These are phyloP conservation scores for Mallotus nudiflorus DNA, from an alignment of 345 rosid species.

Conservation along the genomic window DNA sequence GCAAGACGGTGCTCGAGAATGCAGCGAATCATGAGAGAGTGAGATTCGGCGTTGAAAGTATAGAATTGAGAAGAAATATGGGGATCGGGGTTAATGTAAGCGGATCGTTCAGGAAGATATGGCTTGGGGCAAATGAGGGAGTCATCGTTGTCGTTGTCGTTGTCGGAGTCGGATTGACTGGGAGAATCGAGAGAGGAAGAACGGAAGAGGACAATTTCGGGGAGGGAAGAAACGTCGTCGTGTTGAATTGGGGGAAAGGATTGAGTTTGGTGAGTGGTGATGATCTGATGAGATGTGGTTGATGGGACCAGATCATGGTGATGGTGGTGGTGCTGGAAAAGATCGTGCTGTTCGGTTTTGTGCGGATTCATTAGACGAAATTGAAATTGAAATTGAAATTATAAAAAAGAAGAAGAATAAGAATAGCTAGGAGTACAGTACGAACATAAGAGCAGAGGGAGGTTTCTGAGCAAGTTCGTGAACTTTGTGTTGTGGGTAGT, in stretches of 20 bases:
- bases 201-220: conserved; percentile 78
- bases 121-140: conserved; percentile 1
- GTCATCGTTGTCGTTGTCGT: conserved; percentile 39
- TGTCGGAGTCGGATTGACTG: conserved; percentile 51
- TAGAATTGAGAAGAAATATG: conserved; percentile 93
- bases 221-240: conserved; percentile 51
- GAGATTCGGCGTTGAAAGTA: conserved; percentile 93
- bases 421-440: background rate
- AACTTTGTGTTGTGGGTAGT: background rate
- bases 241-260: conserved; percentile 51
- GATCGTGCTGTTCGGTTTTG: conserved; percentile 57
- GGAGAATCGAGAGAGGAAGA: conserved; percentile 68
- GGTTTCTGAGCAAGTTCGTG: conserved; percentile 29
- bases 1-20: conserved; percentile 84
- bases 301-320: conserved; percentile 48
- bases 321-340: conserved; percentile 35
- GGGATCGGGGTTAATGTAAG: conserved; percentile 71
- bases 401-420: background rate
- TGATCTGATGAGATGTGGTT: conserved; percentile 29
- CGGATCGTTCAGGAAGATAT: conserved; percentile 13
- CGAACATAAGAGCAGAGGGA: background rate
- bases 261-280: conserved; percentile 39
- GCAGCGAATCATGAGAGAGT: conserved; percentile 91
- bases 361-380: conserved; percentile 53
- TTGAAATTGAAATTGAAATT: background rate